Conservation (phyloP, 2,329 filamentous ascomycete genomes). For the Mycosphaerella arachidis region DNA sequence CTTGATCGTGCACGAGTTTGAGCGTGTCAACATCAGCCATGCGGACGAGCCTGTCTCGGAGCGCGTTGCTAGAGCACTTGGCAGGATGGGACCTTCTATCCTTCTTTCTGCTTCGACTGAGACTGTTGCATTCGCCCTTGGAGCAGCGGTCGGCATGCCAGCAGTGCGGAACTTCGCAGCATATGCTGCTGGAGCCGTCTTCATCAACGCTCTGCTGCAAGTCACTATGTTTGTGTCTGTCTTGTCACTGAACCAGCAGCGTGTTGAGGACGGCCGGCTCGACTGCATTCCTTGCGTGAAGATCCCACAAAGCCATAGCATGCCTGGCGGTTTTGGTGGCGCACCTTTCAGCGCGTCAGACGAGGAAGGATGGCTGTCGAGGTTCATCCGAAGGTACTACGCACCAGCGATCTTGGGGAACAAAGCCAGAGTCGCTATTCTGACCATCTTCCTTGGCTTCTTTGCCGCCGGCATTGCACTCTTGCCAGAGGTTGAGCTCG, state of each 20-base stretch:
- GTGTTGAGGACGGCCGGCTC: constrained; percentile 81
- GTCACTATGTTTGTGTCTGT: constrained; percentile 96
- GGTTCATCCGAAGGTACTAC: constrained; percentile 86
- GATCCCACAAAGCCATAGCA: constrained; percentile 65
- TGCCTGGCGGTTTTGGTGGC: constrained; percentile 57
- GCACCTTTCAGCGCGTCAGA: constrained; percentile 65
- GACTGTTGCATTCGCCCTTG: constrained; percentile 86
- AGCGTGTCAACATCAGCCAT: constrained; percentile 86
- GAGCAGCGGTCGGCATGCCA: constrained; percentile 94
- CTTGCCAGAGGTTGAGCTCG: constrained; percentile 77
- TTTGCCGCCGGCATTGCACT: constrained; percentile 82
- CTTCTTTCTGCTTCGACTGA: constrained; percentile 92
- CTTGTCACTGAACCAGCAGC: constrained; percentile 81
- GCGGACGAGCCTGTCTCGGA: constrained; percentile 84
- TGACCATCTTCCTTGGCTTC: constrained; percentile 79
- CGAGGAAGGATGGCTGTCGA: constrained; percentile 77
- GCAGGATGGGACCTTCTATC: constrained; percentile 94
- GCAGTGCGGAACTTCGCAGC: constrained; percentile 96
- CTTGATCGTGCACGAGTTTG: constrained; percentile 95
- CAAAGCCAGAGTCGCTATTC: constrained; percentile 70
- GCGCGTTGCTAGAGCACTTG: constrained; percentile 80
- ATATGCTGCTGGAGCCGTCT: constrained; percentile 91
- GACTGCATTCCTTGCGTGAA: constrained; percentile 90
- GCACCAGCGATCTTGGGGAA: constrained; percentile 76
- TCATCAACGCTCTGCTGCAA: constrained; percentile 95